Base-by-base conservation (phyloP, 768 basidiomycete genomes). In the Flagelloscypha sp. region DNA sequence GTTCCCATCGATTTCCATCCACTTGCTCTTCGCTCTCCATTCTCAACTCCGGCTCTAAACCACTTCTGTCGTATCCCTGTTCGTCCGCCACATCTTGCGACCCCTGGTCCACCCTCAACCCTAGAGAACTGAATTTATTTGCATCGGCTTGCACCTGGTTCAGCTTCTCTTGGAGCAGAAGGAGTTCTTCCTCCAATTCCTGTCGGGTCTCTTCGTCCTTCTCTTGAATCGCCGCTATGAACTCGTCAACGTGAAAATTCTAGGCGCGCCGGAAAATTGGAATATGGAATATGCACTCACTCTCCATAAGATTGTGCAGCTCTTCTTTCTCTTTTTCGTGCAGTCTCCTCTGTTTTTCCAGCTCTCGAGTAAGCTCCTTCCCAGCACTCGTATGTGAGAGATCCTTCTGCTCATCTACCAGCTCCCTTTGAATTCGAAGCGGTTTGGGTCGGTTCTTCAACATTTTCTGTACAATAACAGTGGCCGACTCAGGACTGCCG, bases 351-450 rank as follows among this genome's bases (percentile, higher is more conserved):
- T 72, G 68, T 39, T 65, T 65, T 37, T 62, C 59, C 3, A 74
- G 47, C 25, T 74, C 74, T 12, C 62, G 60, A 34, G 59, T 61
- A 16, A 79, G 59, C 46, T 74, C 76, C 11, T 53, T 58, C 1
- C 74, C 74, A 1, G 76, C 77, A 3, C 58, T 53, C 2, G 78
- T 77, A 33, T 76, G 57, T 1, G 64, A 56, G 12, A 78, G 62
- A 27, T 65, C 58, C 33, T 65, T 64, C 21, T 57, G 57, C 43
- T 69, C 56, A 38, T 67, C 66, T 4, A 77, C 70, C 10, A 77
- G 56, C 47, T 80, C 76, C 18, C 58, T 53, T 43, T 78, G 77
- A 33, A 79, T 75, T 16, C 59, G 62, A 3, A 79, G 56, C 2
- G 67, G 56, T 2, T 61, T 43, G 0, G 75, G 65, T 17, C 53